Base-by-base conservation (phyloP, 176 grass and related monocot genomes). In the Puya raimondii region DNA sequence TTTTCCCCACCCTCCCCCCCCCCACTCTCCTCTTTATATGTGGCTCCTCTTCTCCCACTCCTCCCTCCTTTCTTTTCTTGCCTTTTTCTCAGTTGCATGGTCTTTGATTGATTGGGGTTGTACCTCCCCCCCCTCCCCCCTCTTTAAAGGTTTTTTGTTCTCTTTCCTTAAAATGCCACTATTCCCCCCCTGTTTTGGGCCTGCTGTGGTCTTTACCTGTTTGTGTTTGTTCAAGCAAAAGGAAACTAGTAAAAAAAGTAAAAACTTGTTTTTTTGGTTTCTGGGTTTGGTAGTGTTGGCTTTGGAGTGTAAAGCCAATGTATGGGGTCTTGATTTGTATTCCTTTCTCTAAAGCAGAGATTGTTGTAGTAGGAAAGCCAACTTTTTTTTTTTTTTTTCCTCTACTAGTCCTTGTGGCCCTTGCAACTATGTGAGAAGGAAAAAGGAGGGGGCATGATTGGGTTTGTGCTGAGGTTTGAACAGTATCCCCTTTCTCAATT, bases 391-490 rank as follows among this genome's bases (percentile, higher is more conserved):
- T 11, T 27, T 17, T 72, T 11, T 12, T 22, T 47, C 53, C 4
- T 42, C 14, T 72, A 52, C 16, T 57, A 73, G 70, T 73, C 17
- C 51, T 42, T n/a, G 51, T 70, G 65, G 15, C 10, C 15, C 54
- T 54, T 69, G 25, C 63, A 21, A 75, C 18, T 58, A 29, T 68
- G 22, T 73, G 26, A 76, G 26, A 23, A 51, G n/a, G 64, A 77
- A 77, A 67, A 76, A 57, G 58, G 25, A 66, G 56, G 14, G 48
- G 68, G 69, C 50, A 81, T 81, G 79, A 75, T 81, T 75, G 79
- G 52, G 47, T 68, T 51, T 64, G 49, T 64, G 71, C 68, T 61
- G 23, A 68, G 42, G 12, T 49, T 48, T 51, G 42, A 70, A 75
- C 33, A 58, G 64, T 66, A 20, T 47, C 48, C 61, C 22, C 33